Conservation (phyloP, 345 rosid genomes). For the Aegle marmelos region DNA sequence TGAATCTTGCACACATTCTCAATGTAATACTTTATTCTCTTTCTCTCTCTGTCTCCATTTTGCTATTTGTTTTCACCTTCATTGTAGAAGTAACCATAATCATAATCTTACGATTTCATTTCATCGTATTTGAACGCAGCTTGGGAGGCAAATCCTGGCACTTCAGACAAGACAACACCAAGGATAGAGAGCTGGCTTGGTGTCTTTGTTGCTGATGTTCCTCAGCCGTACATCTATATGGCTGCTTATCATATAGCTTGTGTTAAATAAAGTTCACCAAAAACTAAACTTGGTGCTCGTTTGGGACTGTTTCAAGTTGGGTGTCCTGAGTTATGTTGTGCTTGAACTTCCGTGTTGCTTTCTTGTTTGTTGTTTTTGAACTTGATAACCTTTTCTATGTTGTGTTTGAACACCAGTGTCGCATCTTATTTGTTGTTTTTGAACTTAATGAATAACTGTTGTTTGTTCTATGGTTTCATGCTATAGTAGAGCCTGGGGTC, state of each 20-base stretch:
- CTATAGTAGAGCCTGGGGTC: not conserved
- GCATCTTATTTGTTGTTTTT: not conserved
- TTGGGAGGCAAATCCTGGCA: constrained; percentile 11
- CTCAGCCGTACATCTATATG: not conserved
- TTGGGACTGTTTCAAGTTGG: not conserved
- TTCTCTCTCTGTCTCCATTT: not conserved
- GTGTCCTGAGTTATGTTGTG: not conserved
- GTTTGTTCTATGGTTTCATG: not conserved
- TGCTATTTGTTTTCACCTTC: not conserved
- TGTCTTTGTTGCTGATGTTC: not conserved
- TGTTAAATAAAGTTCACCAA: not conserved
- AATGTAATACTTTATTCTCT: constrained; percentile 11
- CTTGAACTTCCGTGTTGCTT: not conserved
- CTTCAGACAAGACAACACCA: not conserved
- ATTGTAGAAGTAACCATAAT: not conserved
- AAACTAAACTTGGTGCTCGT: not conserved
- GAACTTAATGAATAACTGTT: not conserved
- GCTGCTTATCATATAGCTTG: not conserved
- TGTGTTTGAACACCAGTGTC: not conserved
- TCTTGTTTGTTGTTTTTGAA: not conserved
- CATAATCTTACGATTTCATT: not conserved
- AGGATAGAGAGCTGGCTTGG: not conserved
- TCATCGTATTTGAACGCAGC: not conserved
- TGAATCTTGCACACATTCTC: constrained; percentile 12
- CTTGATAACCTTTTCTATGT: not conserved